Evolutionary conservation across 2,329 filamentous ascomycete species (phyloP), one percentile per base, ranked within the genome.

Genomic region (Alternaria longipes): DNA sequence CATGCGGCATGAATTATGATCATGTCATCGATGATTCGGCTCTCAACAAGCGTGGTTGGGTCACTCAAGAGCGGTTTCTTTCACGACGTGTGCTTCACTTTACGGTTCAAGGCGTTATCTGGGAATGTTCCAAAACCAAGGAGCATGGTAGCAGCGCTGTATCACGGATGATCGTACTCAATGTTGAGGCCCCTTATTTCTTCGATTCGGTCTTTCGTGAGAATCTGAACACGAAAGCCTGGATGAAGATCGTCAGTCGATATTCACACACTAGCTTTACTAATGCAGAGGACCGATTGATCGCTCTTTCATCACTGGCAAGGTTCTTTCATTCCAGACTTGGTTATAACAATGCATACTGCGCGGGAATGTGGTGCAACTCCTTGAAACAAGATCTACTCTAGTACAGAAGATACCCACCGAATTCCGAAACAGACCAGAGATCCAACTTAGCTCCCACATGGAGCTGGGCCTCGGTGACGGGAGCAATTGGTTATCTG

Each of bases 71-170:
- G 52, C 52, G 30, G 3, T 14, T 18, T 26, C 52, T 54, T 16
- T 54, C 52, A n/a, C 52, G 30, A 40, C 42, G 52, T 6, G 8
- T 54, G 16, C 52, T 54, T 24, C 52, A 46, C 12, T 54, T 54
- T 28, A 54, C 52, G 7, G 6, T 26, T 7, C 14, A 54, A n/a
- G 52, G 41, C 4, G 9, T 54, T 7, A 34, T 45, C 9, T 30
- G 38, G 40, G 51, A 54, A 42, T 54, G 51, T 22, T 30, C 5
- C 26, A 18, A 44, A 24, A 34, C 8, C 24, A 26, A 26, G 20
- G n/a, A 24, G 22, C 51, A 54, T 20, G 20, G 51, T 22, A n/a
- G 12, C 8, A 22, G 9, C 40, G 18, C 9, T 22, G 40, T 42
- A 12, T 42, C 18, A 22, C 14, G 9, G 30, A 32, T 32, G 30